Evolutionary conservation across 148 eudicot genomes (phyloP).

Genomic region (Chenopodium album): DNA sequence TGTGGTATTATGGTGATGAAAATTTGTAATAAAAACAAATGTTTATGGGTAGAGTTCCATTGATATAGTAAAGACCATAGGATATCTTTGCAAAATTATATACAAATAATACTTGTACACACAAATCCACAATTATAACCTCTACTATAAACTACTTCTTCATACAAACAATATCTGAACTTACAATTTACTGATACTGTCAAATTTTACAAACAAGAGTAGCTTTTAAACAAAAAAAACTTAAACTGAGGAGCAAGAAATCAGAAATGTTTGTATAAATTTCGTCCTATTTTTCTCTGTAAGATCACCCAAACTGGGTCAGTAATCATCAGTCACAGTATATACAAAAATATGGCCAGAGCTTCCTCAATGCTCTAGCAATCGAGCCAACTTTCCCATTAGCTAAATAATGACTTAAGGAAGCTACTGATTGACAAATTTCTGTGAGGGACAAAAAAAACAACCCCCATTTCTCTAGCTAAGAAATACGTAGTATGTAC

Average conservation of each 20-base stretch:
- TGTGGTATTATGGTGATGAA: no score
- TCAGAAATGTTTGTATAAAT: not conserved
- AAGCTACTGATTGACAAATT: slow-evolving; percentile 1
- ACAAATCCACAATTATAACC: no score
- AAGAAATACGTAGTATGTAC: not conserved
- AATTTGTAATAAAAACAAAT: no score
- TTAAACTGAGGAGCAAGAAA: not conserved
- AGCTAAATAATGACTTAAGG: not conserved
- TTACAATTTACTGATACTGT: not conserved
- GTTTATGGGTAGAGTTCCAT: no score
- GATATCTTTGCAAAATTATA: no score
- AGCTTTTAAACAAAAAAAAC: not conserved
- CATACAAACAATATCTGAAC: not conserved
- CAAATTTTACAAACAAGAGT: not conserved
- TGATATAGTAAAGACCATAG: no score
- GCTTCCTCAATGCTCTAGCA: not conserved
- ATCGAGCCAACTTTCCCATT: not conserved
- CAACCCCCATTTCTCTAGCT: slow-evolving; percentile 27
- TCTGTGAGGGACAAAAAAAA: slow-evolving; percentile 21
- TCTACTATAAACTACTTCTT: no score
- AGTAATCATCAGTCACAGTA: slow-evolving; percentile 19
- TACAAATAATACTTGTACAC: no score
- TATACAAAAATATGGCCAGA: slow-evolving; percentile 21
- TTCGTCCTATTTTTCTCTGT: not conserved
- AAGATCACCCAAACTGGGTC: not conserved